Conservation (phyloP, 2,329 filamentous ascomycete species). For the Verruconis gallopava region DNA sequence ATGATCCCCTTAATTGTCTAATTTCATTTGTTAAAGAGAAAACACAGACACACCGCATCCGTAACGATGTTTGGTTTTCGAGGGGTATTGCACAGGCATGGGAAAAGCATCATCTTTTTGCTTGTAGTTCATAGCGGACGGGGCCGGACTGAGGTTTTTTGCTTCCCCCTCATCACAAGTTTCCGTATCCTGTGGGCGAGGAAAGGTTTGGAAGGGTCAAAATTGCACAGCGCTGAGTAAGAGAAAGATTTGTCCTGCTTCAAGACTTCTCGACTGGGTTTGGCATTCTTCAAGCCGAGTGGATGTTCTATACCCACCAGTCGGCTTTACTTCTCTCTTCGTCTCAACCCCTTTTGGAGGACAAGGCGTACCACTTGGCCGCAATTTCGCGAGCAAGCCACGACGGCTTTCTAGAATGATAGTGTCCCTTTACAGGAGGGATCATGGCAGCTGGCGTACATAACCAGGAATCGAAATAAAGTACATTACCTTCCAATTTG, state of each 20-base stretch:
- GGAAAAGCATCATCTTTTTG: background rate
- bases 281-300: background rate
- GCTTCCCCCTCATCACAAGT: too few relatives aligned
- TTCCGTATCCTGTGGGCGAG: background rate
- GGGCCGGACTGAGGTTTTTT: background rate
- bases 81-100: conserved; percentile 1
- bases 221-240: background rate
- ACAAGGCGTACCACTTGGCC: background rate
- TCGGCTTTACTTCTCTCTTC: conserved; percentile 5
- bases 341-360: background rate
- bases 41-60: conserved; percentile 3
- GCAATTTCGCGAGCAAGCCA: conserved; percentile 7
- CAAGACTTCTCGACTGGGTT: background rate
- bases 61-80: background rate
- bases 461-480: background rate
- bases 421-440: background rate
- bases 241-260: background rate
- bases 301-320: conserved; percentile 3
- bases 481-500: background rate
- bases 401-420: conserved; percentile 6
- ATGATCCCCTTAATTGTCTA: conserved; percentile 5
- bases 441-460: background rate
- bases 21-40: conserved; percentile 7
- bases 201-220: background rate
- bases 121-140: background rate